These are phyloP conservation scores for Fusarium chuoi DNA, from an alignment of 2,329 filamentous ascomycete genomes.

Conservation along the genomic window DNA sequence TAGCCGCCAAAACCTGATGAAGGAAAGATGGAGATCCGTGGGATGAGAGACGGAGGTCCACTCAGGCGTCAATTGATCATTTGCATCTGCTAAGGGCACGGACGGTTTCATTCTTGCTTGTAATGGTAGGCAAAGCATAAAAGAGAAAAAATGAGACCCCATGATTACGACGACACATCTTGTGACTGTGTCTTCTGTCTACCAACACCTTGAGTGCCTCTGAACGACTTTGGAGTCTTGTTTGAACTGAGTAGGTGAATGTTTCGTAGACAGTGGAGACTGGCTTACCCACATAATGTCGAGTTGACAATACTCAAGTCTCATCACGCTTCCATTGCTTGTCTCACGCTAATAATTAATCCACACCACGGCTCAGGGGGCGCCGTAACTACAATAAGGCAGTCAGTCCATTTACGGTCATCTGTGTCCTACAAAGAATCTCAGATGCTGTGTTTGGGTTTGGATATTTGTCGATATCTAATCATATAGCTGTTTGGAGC, in stretches of 20 bases:
- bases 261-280: not conserved
- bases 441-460: not conserved
- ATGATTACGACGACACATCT: slow-evolving; percentile 46
- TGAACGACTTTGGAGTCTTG: not conserved
- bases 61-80: slow-evolving; percentile 56
- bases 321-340: not conserved
- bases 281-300: not conserved
- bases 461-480: not conserved
- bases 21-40: slow-evolving; percentile 41
- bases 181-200: slow-evolving; percentile 40
- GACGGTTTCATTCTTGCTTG: slow-evolving; percentile 53
- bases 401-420: no score
- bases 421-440: not conserved
- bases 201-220: slow-evolving; percentile 21
- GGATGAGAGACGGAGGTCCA: slow-evolving; percentile 51
- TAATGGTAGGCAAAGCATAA: slow-evolving; percentile 52
- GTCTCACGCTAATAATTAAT: not conserved
- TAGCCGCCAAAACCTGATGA: slow-evolving; percentile 37
- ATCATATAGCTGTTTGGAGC: not conserved
- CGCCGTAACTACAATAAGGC: not conserved
- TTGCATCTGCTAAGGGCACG: slow-evolving; percentile 54
- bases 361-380: not conserved
- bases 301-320: not conserved
- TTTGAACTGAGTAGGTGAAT: not conserved
- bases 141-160: slow-evolving; percentile 50